phyloP scores from a whole-genome alignment of 306 rosid species.

The Canavalia gladiata region DNA sequence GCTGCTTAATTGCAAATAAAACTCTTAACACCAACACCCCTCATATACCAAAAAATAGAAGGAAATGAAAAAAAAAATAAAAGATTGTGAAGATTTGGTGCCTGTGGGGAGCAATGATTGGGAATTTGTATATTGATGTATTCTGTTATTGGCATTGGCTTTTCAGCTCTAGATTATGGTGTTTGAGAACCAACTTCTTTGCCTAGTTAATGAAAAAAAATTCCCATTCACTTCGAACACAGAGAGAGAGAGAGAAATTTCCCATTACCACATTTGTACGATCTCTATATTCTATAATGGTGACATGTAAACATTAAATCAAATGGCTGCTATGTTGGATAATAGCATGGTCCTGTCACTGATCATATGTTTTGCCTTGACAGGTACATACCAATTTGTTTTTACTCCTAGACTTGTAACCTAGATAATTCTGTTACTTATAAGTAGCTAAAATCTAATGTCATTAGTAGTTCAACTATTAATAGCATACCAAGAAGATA shows the following conservation, averaged over 20 bases:
- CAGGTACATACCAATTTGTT: background rate
- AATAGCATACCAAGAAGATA: background rate
- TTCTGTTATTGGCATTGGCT: constrained; percentile 10
- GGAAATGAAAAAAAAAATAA: background rate
- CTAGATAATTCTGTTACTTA: constrained; percentile 22
- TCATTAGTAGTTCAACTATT: constrained; percentile 16
- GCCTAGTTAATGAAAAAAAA: background rate
- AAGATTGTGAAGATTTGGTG: constrained; percentile 11
- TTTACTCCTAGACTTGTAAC: background rate
- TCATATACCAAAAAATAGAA: background rate
- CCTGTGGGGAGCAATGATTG: background rate
- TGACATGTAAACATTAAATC: constrained; percentile 1
- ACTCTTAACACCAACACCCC: background rate
- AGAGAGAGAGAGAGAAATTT: background rate
- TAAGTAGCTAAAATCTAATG: constrained; percentile 23
- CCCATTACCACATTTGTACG: background rate
- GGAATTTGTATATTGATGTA: background rate
- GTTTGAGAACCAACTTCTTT: background rate
- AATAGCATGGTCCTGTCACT: constrained; percentile 8
- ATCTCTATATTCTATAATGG: constrained; percentile 13
- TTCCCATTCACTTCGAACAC: too few relatives aligned
- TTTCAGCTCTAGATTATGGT: constrained; percentile 13
- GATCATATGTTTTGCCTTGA: constrained; percentile 13
- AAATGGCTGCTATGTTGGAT: background rate
- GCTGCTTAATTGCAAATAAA: constrained; percentile 20